A percentile compares a stretch with the other conserved stretches of the same genome.
These are phyloP conservation scores for Coprinopsis strossmayeri DNA, from an alignment of 768 basidiomycete genomes.

Conservation along the genomic window DNA sequence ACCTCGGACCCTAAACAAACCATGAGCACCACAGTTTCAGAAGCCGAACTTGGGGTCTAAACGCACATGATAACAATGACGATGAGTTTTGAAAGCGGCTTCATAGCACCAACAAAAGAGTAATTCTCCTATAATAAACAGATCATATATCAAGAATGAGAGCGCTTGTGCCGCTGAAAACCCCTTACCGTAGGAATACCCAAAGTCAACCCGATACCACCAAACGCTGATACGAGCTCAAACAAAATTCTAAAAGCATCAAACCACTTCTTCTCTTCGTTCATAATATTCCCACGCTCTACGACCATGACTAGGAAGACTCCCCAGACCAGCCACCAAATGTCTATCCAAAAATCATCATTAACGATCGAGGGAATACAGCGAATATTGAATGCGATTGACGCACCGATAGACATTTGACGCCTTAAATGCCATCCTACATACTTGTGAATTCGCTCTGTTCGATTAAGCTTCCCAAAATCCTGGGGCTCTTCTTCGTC, in stretches of 20 bases:
- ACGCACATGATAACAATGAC: constrained; percentile 63
- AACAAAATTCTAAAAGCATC: constrained; percentile 51
- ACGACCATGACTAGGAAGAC: constrained; percentile 69
- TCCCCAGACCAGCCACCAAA: constrained; percentile 77
- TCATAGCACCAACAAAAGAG: constrained; percentile 57
- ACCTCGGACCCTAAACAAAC: constrained; percentile 63
- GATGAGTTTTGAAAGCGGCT: constrained; percentile 64
- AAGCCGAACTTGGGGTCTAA: too few relatives aligned
- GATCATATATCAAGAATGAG: not conserved
- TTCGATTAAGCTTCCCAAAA: constrained; percentile 26
- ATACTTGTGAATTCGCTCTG: constrained; percentile 40
- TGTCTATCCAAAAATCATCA: constrained; percentile 35
- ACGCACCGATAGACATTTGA: constrained; percentile 50
- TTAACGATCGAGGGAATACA: constrained; percentile 12
- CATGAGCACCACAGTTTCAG: too few relatives aligned
- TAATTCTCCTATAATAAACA: constrained; percentile 39
- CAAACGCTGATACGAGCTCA: constrained; percentile 63
- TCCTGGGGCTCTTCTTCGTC: constrained; percentile 47
- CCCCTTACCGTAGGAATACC: constrained; percentile 44
- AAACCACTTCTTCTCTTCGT: constrained; percentile 57
- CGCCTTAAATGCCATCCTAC: constrained; percentile 53
- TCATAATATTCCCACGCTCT: constrained; percentile 52
- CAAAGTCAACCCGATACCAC: constrained; percentile 62
- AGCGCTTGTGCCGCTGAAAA: not conserved
- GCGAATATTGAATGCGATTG: not conserved